phyloP scores from a whole-genome alignment of 345 rosid genomes.

The Camelina sativa region DNA sequence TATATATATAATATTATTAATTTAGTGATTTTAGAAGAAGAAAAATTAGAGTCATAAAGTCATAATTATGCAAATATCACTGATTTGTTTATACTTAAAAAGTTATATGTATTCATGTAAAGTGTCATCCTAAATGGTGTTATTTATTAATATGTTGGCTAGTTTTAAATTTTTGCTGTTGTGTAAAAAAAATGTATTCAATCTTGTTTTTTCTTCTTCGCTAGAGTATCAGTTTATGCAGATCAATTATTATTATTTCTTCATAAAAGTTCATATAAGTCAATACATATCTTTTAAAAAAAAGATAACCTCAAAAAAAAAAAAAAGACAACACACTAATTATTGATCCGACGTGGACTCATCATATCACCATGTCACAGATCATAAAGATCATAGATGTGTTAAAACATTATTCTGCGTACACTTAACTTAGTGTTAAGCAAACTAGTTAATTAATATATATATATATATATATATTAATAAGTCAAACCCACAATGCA shows the following conservation, averaged over 20 bases:
- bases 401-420: conserved; percentile 28
- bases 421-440: conserved; percentile 42
- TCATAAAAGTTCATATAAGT: background rate
- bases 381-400: conserved; percentile 31
- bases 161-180: background rate
- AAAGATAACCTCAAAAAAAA: background rate
- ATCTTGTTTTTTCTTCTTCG: background rate
- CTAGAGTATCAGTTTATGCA: background rate
- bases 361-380: conserved; percentile 34
- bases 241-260: background rate
- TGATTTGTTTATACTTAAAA: too few species aligned
- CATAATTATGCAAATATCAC: too few species aligned
- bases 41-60: too few species aligned
- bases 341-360: conserved; percentile 30
- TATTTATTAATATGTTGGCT: background rate
- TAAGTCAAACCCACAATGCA: conserved; percentile 78
- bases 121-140: background rate
- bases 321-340: background rate
- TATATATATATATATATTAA: background rate
- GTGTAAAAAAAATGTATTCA: background rate
- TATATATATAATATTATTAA: background rate
- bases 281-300: background rate
- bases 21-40: background rate
- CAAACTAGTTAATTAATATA: background rate
- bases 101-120: background rate